A percentile compares a stretch with the other conserved stretches of the same genome.
phyloP scores from a whole-genome alignment of 2,329 filamentous ascomycete genomes.

The Nothophaeocryptopus gaeumannii region DNA sequence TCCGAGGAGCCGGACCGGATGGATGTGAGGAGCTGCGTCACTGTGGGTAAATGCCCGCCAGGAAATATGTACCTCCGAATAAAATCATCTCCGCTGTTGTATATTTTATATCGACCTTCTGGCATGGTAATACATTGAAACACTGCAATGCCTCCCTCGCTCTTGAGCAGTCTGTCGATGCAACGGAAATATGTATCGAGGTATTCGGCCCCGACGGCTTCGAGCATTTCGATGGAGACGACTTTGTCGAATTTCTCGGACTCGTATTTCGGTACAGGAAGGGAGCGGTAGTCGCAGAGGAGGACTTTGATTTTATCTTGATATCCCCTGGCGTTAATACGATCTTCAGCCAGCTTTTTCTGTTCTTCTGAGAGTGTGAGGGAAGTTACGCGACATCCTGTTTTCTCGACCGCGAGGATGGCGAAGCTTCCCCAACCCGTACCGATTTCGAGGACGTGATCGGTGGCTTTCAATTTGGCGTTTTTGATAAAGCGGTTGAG shows the following conservation, averaged over 20 bases:
- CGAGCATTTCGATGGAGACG: conserved; percentile 74
- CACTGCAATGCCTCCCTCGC: conserved; percentile 63
- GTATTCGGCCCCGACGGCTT: conserved; percentile 68
- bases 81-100: conserved; percentile 67
- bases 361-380: conserved; percentile 68
- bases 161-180: conserved; percentile 63
- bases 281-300: conserved; percentile 65
- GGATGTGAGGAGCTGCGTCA: conserved; percentile 63
- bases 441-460: conserved; percentile 72
- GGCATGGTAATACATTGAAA: conserved; percentile 80
- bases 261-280: conserved; percentile 48
- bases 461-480: conserved; percentile 59
- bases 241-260: conserved; percentile 62
- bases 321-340: conserved; percentile 61
- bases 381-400: conserved; percentile 66
- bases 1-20: conserved; percentile 58
- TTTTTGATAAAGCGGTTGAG: conserved; percentile 64
- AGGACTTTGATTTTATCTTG: conserved; percentile 61
- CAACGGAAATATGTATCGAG: conserved; percentile 65
- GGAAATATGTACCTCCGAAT: conserved; percentile 77
- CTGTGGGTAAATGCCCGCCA: conserved; percentile 68
- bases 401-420: conserved; percentile 64
- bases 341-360: conserved; percentile 63
- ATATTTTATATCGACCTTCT: conserved; percentile 62
- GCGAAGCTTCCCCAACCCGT: conserved; percentile 75